Percentiles rank a stretch among this genome's conserved stretches.
Conservation (phyloP, 2,329 filamentous ascomycete species). For the Trichoderma atrobrunneum region DNA sequence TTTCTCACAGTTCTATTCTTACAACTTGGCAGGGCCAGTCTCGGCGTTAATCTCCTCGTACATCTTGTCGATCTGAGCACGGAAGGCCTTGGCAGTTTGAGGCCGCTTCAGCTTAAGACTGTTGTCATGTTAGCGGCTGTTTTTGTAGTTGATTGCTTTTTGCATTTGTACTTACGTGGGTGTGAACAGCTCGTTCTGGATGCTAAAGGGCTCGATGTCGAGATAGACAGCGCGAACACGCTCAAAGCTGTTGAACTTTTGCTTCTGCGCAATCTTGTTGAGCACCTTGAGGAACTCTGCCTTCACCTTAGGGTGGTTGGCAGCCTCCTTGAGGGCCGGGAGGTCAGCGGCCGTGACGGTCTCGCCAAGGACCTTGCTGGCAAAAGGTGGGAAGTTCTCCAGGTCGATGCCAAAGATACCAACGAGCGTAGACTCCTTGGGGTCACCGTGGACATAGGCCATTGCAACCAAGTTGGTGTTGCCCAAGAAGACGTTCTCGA, state of each 20-base stretch:
- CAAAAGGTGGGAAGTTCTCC: constrained; percentile 76
- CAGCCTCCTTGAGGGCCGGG: constrained; percentile 63
- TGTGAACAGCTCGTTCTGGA: constrained; percentile 87
- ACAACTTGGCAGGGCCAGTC: constrained; percentile 42
- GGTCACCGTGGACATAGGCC: constrained; percentile 89
- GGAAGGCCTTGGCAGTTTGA: constrained; percentile 52
- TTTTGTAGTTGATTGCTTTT: not conserved
- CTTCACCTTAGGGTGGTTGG: constrained; percentile 66
- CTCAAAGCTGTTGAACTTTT: constrained; percentile 92
- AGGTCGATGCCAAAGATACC: constrained; percentile 87
- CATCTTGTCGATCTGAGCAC: constrained; percentile 53
- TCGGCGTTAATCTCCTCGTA: constrained; percentile 52
- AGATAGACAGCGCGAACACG: constrained; percentile 71
- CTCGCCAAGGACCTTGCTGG: constrained; percentile 70
- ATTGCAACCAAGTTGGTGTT: constrained; percentile 74
- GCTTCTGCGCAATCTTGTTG: constrained; percentile 72
- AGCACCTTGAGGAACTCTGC: constrained; percentile 75
- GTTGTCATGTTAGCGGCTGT: constrained; percentile 22
- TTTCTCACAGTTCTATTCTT: no score
- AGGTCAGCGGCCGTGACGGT: constrained; percentile 63
- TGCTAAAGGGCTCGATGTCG: constrained; percentile 83
- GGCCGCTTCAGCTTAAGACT: constrained; percentile 61
- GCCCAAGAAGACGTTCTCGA: constrained; percentile 90
- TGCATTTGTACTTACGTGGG: constrained; percentile 66
- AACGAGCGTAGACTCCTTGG: constrained; percentile 75